Evolutionary conservation across 768 basidiomycete species (phyloP).

Genomic region (Leccinum longicurvipes): DNA sequence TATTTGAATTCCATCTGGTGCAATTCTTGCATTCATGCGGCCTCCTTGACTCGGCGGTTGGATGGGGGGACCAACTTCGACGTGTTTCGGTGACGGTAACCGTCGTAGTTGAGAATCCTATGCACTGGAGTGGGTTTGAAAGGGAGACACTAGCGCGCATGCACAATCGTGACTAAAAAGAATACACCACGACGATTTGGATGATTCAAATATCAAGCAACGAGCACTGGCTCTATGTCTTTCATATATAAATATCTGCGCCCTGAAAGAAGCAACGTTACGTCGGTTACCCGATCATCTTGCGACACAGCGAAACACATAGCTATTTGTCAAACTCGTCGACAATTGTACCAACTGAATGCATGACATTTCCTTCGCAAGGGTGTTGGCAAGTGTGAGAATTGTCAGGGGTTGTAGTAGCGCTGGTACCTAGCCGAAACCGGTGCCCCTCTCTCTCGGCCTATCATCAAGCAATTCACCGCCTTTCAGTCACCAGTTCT

Average conservation of each 20-base stretch:
- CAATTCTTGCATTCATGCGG: not conserved
- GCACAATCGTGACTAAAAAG: not conserved
- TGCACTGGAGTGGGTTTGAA: constrained; percentile 1
- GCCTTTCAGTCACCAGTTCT: too few species aligned
- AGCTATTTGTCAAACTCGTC: too few species aligned
- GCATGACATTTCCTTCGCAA: too few species aligned
- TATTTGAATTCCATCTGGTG: not conserved
- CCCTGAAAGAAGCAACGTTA: not conserved
- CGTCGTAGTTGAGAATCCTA: not conserved
- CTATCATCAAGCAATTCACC: too few species aligned
- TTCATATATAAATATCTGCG: not conserved
- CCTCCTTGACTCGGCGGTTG: not conserved
- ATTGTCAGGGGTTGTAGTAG: too few species aligned
- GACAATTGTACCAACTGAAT: too few species aligned
- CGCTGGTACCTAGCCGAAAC: too few species aligned
- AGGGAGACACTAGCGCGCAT: not conserved
- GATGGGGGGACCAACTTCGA: not conserved
- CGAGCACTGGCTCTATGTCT: too few species aligned
- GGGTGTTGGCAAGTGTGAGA: too few species aligned
- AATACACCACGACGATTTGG: not conserved
- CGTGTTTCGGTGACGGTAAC: not conserved
- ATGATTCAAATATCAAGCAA: not conserved
- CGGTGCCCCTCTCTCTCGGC: too few species aligned
- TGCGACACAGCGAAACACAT: too few species aligned
- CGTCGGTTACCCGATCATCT: not conserved